Percentiles rank a stretch among this genome's conserved stretches.
Evolutionary conservation across 805 yeast species (phyloP).

Genomic region (Kuraishia ogatae): DNA sequence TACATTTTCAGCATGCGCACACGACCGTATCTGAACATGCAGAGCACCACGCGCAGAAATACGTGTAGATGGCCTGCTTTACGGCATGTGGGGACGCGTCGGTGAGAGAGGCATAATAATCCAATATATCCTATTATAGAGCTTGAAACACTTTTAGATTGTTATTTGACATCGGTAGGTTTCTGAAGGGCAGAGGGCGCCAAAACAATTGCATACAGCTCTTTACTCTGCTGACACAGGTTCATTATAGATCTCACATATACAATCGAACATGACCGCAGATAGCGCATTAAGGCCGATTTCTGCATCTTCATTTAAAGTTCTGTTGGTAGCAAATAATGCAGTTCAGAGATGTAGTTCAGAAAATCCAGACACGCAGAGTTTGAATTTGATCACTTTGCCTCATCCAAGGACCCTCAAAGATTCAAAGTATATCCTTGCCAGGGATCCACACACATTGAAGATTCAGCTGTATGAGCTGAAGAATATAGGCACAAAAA

Average conservation of each 20-base stretch:
- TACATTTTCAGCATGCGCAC: background rate
- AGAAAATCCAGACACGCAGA: background rate
- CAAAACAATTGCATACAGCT: too few relatives aligned
- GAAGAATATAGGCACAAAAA: conserved; percentile 27
- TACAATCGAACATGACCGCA: background rate
- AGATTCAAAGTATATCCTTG: background rate
- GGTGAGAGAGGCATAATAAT: background rate
- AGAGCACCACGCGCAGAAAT: too few relatives aligned
- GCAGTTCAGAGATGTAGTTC: background rate
- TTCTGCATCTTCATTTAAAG: background rate
- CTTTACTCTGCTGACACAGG: too few relatives aligned
- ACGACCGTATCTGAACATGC: background rate
- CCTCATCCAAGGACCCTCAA: background rate
- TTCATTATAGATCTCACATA: background rate
- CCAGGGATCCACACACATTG: background rate
- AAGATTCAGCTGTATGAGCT: conserved; percentile 27
- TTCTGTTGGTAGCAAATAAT: background rate
- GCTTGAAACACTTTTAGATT: too few relatives aligned
- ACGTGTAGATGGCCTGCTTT: too few relatives aligned
- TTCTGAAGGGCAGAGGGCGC: too few relatives aligned
- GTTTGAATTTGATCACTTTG: background rate
- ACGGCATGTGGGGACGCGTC: background rate
- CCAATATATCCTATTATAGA: too few relatives aligned
- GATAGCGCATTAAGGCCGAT: background rate
- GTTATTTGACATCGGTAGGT: too few relatives aligned